Evolutionary conservation across 2,329 filamentous ascomycete genomes (phyloP), one percentile per base, ranked within the genome.

Genomic region (Aspergillus unguis): DNA sequence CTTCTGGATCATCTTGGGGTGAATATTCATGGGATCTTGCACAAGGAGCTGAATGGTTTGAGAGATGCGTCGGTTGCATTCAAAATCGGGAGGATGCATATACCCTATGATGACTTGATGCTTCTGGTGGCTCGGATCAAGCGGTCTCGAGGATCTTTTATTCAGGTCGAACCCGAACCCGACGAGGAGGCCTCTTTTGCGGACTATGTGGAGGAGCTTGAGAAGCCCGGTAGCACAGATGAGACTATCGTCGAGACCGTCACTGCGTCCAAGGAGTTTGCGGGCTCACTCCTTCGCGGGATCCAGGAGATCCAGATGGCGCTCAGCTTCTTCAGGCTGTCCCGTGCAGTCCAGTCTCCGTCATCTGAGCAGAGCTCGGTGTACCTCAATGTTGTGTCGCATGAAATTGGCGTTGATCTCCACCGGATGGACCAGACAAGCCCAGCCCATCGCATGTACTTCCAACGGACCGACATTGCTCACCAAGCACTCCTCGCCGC

Each of bases 251-350:
- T 92, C 51, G 87, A 89, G 67, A 87, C 88, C 0, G 88, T 96
- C 0, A 92, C 92, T 0, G 92, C 96, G 65, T 96, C 91, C 0
- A 92, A 92, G 63, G 91, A 96, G 58, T 94, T 99, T 66, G 81
- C 92, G 51, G 89, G 88, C 68, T 96, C 94, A 1, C 86, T 96
- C 38, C 77, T 99, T 45, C 84, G 90, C 41, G 94, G 94, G 47
- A 90, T 99, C 59, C 95, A 96, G 68, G 94, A 99, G 70, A 88
- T 99, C 9, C 94, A 99, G 70, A 90, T 99, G 64, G 92, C 92
- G 0, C 84, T 97, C 66, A 92, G 92, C 71, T 94, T 92, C 70
- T 82, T 96, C 60, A 90, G 90, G 17, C 74, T 99, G 54, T 92
- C 90, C 25, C 94, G 91, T 70, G 86, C 85, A 62, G 80, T 96